Conservation (phyloP, 2,329 filamentous ascomycete species). For the Hypoxylon rubiginosum region DNA sequence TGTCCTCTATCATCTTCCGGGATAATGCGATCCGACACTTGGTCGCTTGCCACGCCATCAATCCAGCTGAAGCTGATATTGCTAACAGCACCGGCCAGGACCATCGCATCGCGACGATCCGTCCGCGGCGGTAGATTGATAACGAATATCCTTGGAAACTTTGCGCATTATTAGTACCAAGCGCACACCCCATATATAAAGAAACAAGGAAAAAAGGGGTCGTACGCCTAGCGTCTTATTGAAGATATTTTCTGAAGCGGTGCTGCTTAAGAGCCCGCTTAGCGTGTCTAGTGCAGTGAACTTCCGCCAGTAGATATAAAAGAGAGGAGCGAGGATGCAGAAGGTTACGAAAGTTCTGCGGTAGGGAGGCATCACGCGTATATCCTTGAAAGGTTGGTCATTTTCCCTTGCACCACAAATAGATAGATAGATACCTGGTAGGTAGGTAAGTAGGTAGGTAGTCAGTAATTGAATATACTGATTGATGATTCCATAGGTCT, state of each 20-base stretch:
- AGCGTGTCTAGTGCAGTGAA: not conserved
- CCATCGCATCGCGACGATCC: conserved; percentile 65
- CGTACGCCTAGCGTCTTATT: conserved; percentile 45
- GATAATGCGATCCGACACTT: conserved; percentile 53
- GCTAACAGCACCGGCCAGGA: conserved; percentile 61
- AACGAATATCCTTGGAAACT: conserved; percentile 68
- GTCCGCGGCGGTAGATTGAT: conserved; percentile 64
- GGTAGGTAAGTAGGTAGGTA: too few relatives aligned
- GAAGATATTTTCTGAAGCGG: conserved; percentile 15
- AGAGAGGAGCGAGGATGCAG: conserved; percentile 32
- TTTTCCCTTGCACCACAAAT: not conserved
- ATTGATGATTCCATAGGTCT: too few relatives aligned
- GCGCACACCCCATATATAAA: not conserved
- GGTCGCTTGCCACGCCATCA: conserved; percentile 58
- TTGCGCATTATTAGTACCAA: not conserved
- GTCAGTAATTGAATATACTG: too few relatives aligned
- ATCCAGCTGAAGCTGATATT: conserved; percentile 61
- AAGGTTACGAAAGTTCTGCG: conserved; percentile 25
- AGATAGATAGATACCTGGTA: not conserved
- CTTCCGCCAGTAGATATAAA: conserved; percentile 39
- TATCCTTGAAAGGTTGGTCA: conserved; percentile 1
- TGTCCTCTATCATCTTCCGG: conserved; percentile 47
- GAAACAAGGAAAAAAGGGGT: not conserved
- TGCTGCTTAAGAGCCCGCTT: not conserved
- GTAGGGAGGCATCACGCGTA: conserved; percentile 28